These are phyloP conservation scores for Mycena galopus DNA, from an alignment of 768 basidiomycete genomes.

Conservation along the genomic window DNA sequence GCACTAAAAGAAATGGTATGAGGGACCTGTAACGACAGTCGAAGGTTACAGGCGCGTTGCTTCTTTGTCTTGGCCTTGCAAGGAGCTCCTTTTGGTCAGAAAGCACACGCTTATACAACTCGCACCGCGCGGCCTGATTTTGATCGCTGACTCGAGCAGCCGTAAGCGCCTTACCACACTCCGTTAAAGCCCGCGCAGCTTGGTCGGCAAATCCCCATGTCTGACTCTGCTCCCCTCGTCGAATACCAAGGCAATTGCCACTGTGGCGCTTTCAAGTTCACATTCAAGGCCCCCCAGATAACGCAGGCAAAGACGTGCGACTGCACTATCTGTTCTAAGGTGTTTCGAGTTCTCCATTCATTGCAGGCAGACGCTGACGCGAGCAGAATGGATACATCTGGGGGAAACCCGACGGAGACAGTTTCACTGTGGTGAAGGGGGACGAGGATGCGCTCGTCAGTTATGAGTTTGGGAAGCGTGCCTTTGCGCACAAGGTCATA, in stretches of 20 bases:
- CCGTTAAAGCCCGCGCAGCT: neutral
- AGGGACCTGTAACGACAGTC: too few species aligned
- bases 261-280: too few species aligned
- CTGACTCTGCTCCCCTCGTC: conserved; percentile 13
- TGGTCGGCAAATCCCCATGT: conserved; percentile 7
- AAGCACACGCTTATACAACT: too few species aligned
- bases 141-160: conserved; percentile 10
- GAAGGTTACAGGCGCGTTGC: too few species aligned
- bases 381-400: conserved; percentile 25
- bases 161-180: conserved; percentile 4
- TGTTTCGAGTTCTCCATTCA: conserved; percentile 1
- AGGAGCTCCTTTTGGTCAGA: too few species aligned
- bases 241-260: conserved; percentile 27
- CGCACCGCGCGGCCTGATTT: conserved; percentile 2
- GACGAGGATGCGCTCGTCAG: conserved; percentile 18
- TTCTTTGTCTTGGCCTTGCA: too few species aligned
- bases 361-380: conserved; percentile 1
- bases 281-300: conserved; percentile 21
- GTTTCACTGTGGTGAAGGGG: conserved; percentile 20
- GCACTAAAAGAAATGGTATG: too few species aligned
- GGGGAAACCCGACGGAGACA: neutral
- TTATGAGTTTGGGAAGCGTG: conserved; percentile 18
- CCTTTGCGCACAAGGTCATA: conserved; percentile 22
- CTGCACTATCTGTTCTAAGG: conserved; percentile 22
- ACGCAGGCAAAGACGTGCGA: conserved; percentile 21